A percentile compares a stretch with the other conserved stretches of the same genome.
These are phyloP conservation scores for Xerophyta viscosa DNA, from an alignment of 106 monocot genomes.

Conservation along the genomic window DNA sequence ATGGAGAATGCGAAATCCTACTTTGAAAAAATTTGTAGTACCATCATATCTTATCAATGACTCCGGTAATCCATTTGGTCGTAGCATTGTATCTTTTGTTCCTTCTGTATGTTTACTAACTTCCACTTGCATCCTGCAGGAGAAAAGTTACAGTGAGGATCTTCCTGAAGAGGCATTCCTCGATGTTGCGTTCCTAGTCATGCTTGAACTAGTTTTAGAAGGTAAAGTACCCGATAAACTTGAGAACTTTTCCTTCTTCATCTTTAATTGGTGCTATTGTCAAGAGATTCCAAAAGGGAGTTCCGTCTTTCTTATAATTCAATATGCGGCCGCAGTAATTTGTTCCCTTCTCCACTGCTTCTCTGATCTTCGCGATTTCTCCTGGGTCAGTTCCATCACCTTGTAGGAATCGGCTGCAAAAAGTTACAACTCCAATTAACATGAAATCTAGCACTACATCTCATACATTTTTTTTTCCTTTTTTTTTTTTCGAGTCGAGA, in stretches of 20 bases:
- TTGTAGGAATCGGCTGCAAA: constrained; percentile 87
- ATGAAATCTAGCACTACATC: too few species aligned
- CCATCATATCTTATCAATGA: constrained; percentile 95
- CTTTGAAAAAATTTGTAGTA: constrained; percentile 10
- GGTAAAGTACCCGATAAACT: constrained; percentile 67
- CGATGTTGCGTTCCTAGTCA: too few species aligned
- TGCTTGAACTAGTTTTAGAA: too few species aligned
- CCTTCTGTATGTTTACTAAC: constrained; percentile 98
- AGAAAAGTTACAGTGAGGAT: too few species aligned
- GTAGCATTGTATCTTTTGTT: constrained; percentile 58
- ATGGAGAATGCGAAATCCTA: too few species aligned
- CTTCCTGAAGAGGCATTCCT: too few species aligned
- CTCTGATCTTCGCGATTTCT: constrained; percentile 83
- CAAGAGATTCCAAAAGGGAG: constrained; percentile 93
- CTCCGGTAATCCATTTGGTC: constrained; percentile 93
- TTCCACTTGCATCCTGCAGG: constrained; percentile 90
- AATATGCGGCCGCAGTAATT: constrained; percentile 88
- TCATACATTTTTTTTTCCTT: too few species aligned
- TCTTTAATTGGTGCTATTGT: constrained; percentile 97
- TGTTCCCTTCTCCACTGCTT: constrained; percentile 37
- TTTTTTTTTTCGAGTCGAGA: too few species aligned
- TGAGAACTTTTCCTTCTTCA: constrained; percentile 74
- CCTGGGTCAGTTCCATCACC: constrained; percentile 68
- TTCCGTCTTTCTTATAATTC: constrained; percentile 97
- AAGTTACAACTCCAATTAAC: neutral